Conservation (phyloP, 345 rosid genomes). For the Eucalyptus sideroxylon region DNA sequence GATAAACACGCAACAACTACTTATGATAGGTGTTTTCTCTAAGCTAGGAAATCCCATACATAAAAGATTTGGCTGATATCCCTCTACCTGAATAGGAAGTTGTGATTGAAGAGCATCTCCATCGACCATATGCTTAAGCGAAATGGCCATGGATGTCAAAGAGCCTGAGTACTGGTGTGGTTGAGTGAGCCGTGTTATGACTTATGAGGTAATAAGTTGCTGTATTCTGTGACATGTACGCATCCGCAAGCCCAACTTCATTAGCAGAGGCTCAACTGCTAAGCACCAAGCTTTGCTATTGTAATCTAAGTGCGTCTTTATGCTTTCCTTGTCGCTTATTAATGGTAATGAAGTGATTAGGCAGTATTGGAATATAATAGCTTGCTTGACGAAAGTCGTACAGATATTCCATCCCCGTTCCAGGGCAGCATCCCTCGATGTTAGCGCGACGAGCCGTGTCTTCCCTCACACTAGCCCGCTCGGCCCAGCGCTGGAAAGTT, state of each 20-base stretch:
- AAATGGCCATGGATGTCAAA: neutral
- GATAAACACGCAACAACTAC: too few relatives aligned
- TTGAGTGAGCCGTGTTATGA: neutral
- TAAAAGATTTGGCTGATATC: constrained; percentile 36
- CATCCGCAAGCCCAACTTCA: neutral
- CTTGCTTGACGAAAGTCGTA: neutral
- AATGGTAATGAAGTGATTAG: neutral
- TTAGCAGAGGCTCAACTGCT: neutral
- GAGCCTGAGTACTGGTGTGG: too few relatives aligned
- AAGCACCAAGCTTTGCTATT: neutral
- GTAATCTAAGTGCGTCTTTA: neutral
- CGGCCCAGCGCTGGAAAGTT: neutral
- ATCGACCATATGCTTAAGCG: neutral
- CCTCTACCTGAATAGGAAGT: constrained; percentile 12
- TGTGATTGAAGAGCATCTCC: neutral
- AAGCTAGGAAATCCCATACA: neutral
- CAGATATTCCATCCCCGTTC: neutral
- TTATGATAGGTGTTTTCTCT: too few relatives aligned
- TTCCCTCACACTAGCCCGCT: neutral
- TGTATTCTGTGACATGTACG: neutral
- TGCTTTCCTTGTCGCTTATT: neutral
- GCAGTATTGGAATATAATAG: neutral
- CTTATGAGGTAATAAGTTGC: neutral
- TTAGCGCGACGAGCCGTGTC: neutral
- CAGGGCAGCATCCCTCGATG: neutral